Evolutionary conservation across 805 yeast species (phyloP).

Genomic region (Teunomyces stri): DNA sequence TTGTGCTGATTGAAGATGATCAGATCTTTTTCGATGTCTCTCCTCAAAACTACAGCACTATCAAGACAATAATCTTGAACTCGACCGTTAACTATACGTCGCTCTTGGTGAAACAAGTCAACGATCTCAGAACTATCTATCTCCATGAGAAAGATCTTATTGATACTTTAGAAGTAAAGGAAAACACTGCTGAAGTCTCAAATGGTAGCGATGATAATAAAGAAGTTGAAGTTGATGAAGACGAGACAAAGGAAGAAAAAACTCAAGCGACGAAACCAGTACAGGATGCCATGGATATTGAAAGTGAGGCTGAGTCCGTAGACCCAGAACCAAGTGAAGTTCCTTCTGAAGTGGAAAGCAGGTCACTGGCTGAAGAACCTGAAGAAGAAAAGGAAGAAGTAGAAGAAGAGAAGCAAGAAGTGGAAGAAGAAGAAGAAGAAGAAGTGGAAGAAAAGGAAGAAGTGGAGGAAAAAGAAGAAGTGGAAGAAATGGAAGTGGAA

Average conservation of each 20-base stretch:
- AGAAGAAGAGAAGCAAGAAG: background rate
- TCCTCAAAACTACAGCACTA: conserved; percentile 14
- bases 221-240: background rate
- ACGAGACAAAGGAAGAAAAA: background rate
- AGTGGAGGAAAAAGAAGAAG: background rate
- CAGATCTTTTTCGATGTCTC: conserved; percentile 19
- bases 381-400: background rate
- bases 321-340: background rate
- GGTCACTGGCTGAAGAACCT: background rate
- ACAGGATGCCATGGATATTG: background rate
- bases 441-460: background rate
- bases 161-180: background rate
- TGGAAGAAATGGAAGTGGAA: background rate
- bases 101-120: conserved; percentile 19
- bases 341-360: background rate
- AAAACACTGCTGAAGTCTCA: background rate
- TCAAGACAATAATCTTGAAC: conserved; percentile 22
- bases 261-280: background rate
- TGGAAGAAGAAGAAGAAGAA: background rate
- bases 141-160: background rate
- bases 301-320: background rate
- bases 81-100: conserved; percentile 19
- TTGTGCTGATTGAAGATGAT: conserved; percentile 19
- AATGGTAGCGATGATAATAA: too few species aligned
- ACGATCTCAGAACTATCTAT: conserved; percentile 13